Base-by-base conservation (phyloP, 2,329 filamentous ascomycete species). In the Dactylellina haptotyla region DNA sequence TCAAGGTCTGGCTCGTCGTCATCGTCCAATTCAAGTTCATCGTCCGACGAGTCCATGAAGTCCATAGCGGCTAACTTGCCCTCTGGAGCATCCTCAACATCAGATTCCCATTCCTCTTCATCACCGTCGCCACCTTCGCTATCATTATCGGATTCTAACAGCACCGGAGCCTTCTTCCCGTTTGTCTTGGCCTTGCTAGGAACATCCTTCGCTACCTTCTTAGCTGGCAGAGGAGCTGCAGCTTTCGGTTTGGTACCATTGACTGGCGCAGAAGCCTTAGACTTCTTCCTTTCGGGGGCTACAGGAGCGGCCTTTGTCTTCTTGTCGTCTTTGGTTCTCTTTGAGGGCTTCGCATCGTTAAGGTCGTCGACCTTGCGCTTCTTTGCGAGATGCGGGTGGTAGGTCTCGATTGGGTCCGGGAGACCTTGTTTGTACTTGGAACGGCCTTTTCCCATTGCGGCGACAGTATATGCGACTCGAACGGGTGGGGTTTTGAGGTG, bases 361-460 rank as follows among this genome's bases (percentile, higher is more conserved):
- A 80, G 45, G 78, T 76, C 50, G 77, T 78, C 69, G 59, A 88
- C 88, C 84, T 98, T 98, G 80, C 93, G 88, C 87, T 98, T 97
- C 79, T 89, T 92, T 56, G 89, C 88, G 78, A 90, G 89, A 79
- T 90, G 79, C 76, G 80, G 25, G 80, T 78, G 39, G 81, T 87
- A 76, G 88, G 87, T 80, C 97, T 95, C 92, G 76, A 97, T 86
- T 76, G 90, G 86, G 79, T 90, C 87, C 61, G 95, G 95, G 76
- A 90, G 85, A 64, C 93, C 94, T 86, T 98, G 95, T 83, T 97
- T 97, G 82, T 93, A 91, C 89, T 97, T 96, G 79, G 93, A 92
- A 81, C 93, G 90, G 81, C 93, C 91, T 75, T 88, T 87, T 84
- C 92, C 93, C 93, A 97, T 97, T 79, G 81, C 88, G 80, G 80